Base-by-base conservation (phyloP, 139 green algal genomes). In the Penium margaritaceum region DNA sequence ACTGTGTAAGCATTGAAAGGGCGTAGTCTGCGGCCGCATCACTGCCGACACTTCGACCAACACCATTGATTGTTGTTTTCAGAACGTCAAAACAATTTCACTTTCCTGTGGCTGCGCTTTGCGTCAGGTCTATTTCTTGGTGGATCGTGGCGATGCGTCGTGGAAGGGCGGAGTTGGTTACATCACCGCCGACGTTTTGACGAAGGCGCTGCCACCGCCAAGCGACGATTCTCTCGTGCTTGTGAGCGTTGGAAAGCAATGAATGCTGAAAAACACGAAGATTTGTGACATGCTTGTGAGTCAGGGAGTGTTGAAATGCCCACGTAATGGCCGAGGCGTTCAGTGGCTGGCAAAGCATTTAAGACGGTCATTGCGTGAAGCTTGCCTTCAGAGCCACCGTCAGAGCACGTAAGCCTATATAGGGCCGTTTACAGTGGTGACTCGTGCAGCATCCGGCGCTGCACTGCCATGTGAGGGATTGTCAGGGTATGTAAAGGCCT, bases 131-230 rank as follows among this genome's bases (percentile, higher is more conserved):
- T 41, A 36, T 27, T 84, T 81, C 64, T 68, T 74, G 47, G 46
- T 89, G 36, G 78, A 85, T 61, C 66, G 71, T 36, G 33, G 80
- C 21, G 63, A 77, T 0, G 68, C 85, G 21, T 79, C 71, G 17
- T 96, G 90, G 90, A 70, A 65, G 29, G 89, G 86, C 78, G 80
- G 73, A 66, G 84, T 33, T 14, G 91, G 91, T 7, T 86, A 88
- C 55, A 86, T 96, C 32, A 89, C 75, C 37, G 75, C 89, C 71
- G 88, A 87, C 24, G 91, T 98, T 84, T 75, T 95, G 53, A 61
- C 67, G 55, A 77, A 90, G 65, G 81, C 86, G 33, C 81, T 95
- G 61, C 91, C 78, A 21, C 65, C 78, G 30, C 63, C 72, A 0
- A 72, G 63, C 0, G 33, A 75, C 0, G 80, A 88, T 67, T 82